These are phyloP conservation scores for Eutrema salsugineum DNA, from an alignment of 441 rosid species.

Conservation along the genomic window DNA sequence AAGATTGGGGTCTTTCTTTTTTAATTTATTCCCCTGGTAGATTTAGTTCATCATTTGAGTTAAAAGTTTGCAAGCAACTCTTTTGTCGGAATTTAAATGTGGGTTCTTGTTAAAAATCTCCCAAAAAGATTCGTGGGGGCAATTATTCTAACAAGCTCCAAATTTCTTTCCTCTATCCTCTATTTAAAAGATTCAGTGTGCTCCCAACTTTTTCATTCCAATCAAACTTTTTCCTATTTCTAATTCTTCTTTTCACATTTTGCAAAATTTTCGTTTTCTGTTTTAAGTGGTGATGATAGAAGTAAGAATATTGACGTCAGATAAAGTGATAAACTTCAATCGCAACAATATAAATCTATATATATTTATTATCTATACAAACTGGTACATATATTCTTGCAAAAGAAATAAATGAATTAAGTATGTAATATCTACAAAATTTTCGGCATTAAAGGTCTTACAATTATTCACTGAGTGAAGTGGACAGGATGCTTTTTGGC, in stretches of 20 bases:
- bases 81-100: constrained; percentile 2
- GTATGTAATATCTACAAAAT: too few relatives aligned
- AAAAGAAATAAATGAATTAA: too few relatives aligned
- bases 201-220: constrained; percentile 20
- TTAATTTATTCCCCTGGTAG: too few relatives aligned
- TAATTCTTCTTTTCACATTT: constrained; percentile 22
- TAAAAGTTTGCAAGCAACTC: constrained; percentile 19
- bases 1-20: too few relatives aligned
- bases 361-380: too few relatives aligned
- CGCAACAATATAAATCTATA: too few relatives aligned
- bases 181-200: constrained; percentile 26
- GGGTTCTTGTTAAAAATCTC: constrained; percentile 4
- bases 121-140: constrained; percentile 13
- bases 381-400: too few relatives aligned
- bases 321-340: neutral
- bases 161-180: constrained; percentile 4
- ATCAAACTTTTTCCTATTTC: constrained; percentile 13
- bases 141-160: constrained; percentile 15
- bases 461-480: neutral
- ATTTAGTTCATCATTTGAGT: neutral
- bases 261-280: neutral
- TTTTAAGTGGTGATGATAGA: neutral
- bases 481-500: neutral
- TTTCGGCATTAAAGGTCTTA: neutral
- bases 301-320: neutral